Percentiles rank a stretch among this genome's conserved stretches.
Conservation (phyloP, 176 grass and related monocot genomes). For the Typha latifolia region DNA sequence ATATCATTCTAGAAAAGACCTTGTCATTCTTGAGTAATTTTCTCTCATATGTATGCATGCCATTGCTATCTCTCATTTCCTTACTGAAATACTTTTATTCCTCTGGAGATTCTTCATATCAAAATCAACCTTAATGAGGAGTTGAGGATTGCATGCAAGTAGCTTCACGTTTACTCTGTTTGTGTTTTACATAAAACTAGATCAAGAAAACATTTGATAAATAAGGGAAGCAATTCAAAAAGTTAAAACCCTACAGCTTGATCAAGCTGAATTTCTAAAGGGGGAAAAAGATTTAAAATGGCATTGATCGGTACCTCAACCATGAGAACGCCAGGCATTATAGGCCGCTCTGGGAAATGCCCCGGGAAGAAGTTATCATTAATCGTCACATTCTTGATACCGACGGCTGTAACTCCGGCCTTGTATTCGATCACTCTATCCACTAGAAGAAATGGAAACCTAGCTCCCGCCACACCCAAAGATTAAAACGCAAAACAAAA, state of each 20-base stretch:
- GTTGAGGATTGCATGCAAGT: neutral
- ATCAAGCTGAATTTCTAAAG: too few species aligned
- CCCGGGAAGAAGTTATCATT: constrained; percentile 92
- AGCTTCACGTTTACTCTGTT: neutral
- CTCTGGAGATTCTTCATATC: too few species aligned
- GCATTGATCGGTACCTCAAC: constrained; percentile 17
- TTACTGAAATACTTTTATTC: too few species aligned
- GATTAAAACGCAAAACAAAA: neutral
- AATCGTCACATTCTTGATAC: constrained; percentile 85
- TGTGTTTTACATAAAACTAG: neutral
- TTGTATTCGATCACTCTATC: constrained; percentile 93
- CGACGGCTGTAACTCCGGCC: constrained; percentile 37
- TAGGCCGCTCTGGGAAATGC: constrained; percentile 59
- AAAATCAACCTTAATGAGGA: too few species aligned
- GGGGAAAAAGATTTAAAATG: neutral
- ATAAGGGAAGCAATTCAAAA: too few species aligned
- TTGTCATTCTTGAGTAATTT: too few species aligned
- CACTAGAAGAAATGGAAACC: constrained; percentile 82
- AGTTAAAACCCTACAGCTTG: too few species aligned
- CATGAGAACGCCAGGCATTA: constrained; percentile 81
- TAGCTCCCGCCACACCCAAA: constrained; percentile 1
- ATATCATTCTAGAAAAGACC: too few species aligned
- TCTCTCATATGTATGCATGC: too few species aligned
- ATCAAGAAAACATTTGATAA: too few species aligned
- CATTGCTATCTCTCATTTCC: too few species aligned